These are phyloP conservation scores for Parietaria judaica DNA, from an alignment of 306 rosid species.

Conservation along the genomic window DNA sequence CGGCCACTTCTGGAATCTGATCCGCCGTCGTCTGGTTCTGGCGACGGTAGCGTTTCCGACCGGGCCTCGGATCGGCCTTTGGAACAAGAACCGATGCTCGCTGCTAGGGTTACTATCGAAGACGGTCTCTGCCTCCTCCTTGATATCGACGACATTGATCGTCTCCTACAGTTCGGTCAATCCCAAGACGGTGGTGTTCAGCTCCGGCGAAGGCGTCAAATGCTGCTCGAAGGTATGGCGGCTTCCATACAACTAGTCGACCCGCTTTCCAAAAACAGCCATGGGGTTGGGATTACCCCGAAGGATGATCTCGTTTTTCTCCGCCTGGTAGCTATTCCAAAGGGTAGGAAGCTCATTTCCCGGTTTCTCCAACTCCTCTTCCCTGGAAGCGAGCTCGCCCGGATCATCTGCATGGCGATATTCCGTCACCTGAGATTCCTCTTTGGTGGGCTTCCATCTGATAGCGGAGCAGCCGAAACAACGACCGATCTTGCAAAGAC, in stretches of 20 bases:
- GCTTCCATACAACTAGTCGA: constrained; percentile 85
- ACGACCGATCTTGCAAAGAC: constrained; percentile 58
- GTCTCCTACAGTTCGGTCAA: constrained; percentile 73
- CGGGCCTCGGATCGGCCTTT: constrained; percentile 78
- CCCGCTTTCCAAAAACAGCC: constrained; percentile 66
- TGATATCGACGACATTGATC: constrained; percentile 94
- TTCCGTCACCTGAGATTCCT: constrained; percentile 80
- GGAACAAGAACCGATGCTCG: constrained; percentile 97
- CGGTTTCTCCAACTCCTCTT: constrained; percentile 59
- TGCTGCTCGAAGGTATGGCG: constrained; percentile 71
- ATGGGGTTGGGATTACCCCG: constrained; percentile 53
- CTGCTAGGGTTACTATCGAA: constrained; percentile 81
- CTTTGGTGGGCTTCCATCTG: constrained; percentile 76
- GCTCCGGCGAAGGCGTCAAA: constrained; percentile 60
- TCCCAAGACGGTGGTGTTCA: constrained; percentile 77
- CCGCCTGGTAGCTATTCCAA: constrained; percentile 72
- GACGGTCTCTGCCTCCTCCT: constrained; percentile 94
- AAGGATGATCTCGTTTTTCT: constrained; percentile 86
- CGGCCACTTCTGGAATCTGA: constrained; percentile 97
- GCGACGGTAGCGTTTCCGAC: constrained; percentile 36
- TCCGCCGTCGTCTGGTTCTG: constrained; percentile 51
- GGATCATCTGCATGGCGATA: constrained; percentile 87
- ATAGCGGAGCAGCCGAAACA: constrained; percentile 58
- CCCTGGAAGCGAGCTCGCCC: constrained; percentile 77
- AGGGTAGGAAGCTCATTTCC: constrained; percentile 76